Conservation (phyloP, 2,329 filamentous ascomycete species). For the Cytospora piceicola region DNA sequence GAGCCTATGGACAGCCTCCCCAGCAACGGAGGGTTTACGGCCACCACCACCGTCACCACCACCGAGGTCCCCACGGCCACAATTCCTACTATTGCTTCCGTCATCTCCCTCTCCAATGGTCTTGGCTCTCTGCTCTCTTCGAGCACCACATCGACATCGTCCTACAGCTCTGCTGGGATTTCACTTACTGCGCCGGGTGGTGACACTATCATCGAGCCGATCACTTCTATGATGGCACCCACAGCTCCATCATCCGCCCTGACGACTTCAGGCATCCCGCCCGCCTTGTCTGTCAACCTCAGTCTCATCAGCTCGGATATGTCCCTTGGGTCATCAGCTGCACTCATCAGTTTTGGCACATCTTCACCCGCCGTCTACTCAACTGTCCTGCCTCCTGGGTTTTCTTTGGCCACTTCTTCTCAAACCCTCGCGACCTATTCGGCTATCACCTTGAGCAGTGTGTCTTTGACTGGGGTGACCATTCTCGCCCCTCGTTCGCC, state of each 20-base stretch:
- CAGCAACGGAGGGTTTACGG: background rate
- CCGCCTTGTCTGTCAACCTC: slow-evolving; percentile 21
- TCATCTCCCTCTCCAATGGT: slow-evolving; percentile 23
- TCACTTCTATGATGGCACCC: slow-evolving; percentile 24
- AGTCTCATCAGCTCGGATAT: slow-evolving; percentile 20
- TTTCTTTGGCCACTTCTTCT: slow-evolving; percentile 23
- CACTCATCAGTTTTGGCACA: slow-evolving; percentile 29
- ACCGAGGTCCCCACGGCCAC: background rate
- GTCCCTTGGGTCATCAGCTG: slow-evolving; percentile 20
- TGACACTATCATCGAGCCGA: slow-evolving; percentile 18
- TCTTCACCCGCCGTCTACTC: slow-evolving; percentile 27
- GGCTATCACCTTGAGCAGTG: slow-evolving; percentile 24
- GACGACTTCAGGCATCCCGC: slow-evolving; percentile 27
- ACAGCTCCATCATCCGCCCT: slow-evolving; percentile 26
- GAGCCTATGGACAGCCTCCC: background rate
- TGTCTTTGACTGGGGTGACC: slow-evolving; percentile 32
- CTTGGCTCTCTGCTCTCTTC: slow-evolving; percentile 26
- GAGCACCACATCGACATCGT: background rate
- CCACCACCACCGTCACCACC: background rate
- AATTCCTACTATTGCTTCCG: slow-evolving; percentile 18
- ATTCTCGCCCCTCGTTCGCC: slow-evolving; percentile 34
- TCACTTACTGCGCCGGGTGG: background rate
- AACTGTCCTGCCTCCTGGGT: slow-evolving; percentile 17
- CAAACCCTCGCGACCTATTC: slow-evolving; percentile 22
- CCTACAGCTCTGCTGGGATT: background rate